Conservation (phyloP, 2,329 filamentous ascomycete species). For the Exophiala viscosa region DNA sequence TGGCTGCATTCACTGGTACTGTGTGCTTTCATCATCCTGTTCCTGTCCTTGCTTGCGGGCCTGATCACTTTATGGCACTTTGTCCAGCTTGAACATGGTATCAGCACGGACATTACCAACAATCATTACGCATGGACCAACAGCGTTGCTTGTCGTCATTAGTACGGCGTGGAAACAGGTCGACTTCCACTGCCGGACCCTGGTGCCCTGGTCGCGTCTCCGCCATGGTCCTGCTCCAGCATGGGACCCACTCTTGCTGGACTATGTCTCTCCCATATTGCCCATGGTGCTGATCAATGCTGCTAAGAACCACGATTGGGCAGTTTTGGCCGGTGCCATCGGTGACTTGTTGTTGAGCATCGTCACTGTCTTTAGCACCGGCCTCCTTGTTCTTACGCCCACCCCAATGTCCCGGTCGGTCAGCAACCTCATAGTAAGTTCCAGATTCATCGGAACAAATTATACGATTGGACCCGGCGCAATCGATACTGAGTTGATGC, state of each 20-base stretch:
- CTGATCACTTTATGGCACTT: conserved; percentile 1
- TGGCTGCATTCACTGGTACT: background rate
- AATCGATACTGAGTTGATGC: conserved; percentile 1
- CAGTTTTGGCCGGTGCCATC: conserved; percentile 28
- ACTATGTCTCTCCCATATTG: conserved; percentile 32
- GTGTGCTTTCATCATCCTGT: background rate
- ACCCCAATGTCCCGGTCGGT: background rate
- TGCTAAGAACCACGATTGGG: conserved; percentile 30
- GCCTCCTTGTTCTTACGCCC: conserved; percentile 31
- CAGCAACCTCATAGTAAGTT: background rate
- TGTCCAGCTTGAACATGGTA: conserved; percentile 1
- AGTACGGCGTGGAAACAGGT: conserved; percentile 7
- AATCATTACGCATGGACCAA: conserved; percentile 24
- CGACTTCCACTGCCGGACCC: conserved; percentile 24
- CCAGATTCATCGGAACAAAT: background rate
- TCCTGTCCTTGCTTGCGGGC: background rate
- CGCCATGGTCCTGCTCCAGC: conserved; percentile 28
- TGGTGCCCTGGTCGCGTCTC: conserved; percentile 32
- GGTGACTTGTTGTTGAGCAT: conserved; percentile 29
- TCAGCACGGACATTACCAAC: background rate
- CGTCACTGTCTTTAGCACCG: conserved; percentile 27
- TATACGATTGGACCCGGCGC: background rate
- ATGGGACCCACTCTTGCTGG: conserved; percentile 30
- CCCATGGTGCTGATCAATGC: conserved; percentile 27
- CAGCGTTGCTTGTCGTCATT: conserved; percentile 29